Conservation (phyloP, 176 grass and related monocot species). For the Ananas comosus region DNA sequence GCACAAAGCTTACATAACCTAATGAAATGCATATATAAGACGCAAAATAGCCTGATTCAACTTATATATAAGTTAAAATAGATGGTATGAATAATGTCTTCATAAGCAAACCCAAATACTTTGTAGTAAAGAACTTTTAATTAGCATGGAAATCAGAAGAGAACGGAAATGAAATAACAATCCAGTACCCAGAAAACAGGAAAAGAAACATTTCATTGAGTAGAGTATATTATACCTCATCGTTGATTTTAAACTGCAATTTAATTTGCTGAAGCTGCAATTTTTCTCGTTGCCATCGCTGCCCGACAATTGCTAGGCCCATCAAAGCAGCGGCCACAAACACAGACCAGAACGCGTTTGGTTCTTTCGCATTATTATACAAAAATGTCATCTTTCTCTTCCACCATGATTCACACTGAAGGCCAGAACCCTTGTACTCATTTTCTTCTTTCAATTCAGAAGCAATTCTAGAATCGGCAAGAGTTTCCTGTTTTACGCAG, state of each 20-base stretch:
- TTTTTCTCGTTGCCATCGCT: constrained; percentile 44
- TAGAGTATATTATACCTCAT: constrained; percentile 39
- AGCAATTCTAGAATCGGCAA: constrained; percentile 5
- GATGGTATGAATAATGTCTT: background rate
- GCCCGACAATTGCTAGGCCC: constrained; percentile 54
- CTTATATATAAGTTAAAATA: background rate
- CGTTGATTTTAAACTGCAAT: constrained; percentile 25
- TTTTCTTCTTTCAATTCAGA: constrained; percentile 22
- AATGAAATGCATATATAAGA: background rate
- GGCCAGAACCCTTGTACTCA: constrained; percentile 20
- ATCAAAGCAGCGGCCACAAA: constrained; percentile 49
- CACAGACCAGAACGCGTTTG: constrained; percentile 60
- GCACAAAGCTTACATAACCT: background rate
- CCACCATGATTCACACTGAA: constrained; percentile 37
- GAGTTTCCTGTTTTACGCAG: constrained; percentile 5
- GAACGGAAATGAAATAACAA: background rate
- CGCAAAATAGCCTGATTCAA: background rate
- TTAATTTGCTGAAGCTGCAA: constrained; percentile 36
- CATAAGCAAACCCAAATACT: background rate
- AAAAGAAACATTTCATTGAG: constrained; percentile 5
- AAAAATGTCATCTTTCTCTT: constrained; percentile 42
- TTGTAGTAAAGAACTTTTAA: background rate
- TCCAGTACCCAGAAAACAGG: background rate
- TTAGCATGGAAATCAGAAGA: background rate
- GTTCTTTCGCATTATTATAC: constrained; percentile 51